Evolutionary conservation across 2,329 filamentous ascomycete species (phyloP).

Genomic region (Aspergillus fumigatus): DNA sequence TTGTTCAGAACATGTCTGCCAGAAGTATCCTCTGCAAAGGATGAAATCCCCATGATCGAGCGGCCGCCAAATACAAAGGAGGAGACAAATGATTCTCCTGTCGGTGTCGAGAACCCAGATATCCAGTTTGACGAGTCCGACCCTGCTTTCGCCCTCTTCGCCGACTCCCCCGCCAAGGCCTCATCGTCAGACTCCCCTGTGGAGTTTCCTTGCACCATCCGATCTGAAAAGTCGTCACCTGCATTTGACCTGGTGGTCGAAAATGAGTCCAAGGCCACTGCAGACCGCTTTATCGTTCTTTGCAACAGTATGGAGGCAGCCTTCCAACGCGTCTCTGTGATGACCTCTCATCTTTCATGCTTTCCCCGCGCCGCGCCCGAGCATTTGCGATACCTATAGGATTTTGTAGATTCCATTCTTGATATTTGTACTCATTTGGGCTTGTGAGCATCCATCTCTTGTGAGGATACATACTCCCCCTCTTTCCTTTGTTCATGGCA

Average conservation of each 20-base stretch:
- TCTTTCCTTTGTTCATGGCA: background rate
- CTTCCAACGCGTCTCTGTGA: constrained; percentile 37
- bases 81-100: constrained; percentile 10
- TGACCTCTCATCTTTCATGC: constrained; percentile 39
- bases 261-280: constrained; percentile 20
- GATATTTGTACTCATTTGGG: background rate
- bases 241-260: constrained; percentile 62
- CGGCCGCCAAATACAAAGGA: constrained; percentile 22
- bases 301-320: constrained; percentile 40
- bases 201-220: constrained; percentile 44
- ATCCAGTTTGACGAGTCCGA: constrained; percentile 54
- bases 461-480: background rate
- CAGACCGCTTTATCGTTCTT: constrained; percentile 32
- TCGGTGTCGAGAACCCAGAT: constrained; percentile 23
- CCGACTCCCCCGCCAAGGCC: constrained; percentile 46
- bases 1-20: constrained; percentile 42
- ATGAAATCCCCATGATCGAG: constrained; percentile 47
- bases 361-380: constrained; percentile 24
- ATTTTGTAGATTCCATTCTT: constrained; percentile 16
- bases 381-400: constrained; percentile 14
- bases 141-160: constrained; percentile 45
- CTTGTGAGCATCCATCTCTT: background rate
- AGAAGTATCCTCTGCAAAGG: constrained; percentile 44
- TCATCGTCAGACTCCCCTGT: constrained; percentile 31
- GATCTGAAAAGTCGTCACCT: constrained; percentile 60